Evolutionary conservation across 768 basidiomycete genomes (phyloP).

Genomic region (Lactarius indigo): DNA sequence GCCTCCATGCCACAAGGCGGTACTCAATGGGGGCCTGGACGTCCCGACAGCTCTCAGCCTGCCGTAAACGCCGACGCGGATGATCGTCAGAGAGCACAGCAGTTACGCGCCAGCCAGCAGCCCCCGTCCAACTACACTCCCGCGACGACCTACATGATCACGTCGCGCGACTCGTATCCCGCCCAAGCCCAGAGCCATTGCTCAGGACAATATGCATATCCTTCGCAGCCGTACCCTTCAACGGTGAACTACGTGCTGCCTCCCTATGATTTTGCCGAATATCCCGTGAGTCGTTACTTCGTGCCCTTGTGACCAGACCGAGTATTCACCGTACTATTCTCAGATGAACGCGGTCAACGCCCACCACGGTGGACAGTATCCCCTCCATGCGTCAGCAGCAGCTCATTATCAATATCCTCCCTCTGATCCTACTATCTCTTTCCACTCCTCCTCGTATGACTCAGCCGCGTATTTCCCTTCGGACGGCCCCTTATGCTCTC

Average conservation of each 20-base stretch:
- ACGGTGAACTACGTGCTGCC: constrained; percentile 14
- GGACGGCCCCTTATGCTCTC: background rate
- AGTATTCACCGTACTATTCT: constrained; percentile 4
- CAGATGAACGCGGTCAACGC: constrained; percentile 1
- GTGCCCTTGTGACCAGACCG: background rate
- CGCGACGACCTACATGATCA: background rate
- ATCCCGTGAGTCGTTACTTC: constrained; percentile 12
- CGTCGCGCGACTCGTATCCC: constrained; percentile 10
- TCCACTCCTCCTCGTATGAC: constrained; percentile 6
- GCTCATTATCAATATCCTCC: constrained; percentile 11
- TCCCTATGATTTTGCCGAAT: constrained; percentile 21
- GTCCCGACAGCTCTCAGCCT: constrained; percentile 9
- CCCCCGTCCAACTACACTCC: background rate
- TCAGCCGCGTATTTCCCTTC: background rate
- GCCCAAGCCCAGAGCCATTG: background rate
- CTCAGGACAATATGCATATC: constrained; percentile 7
- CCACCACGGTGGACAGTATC: constrained; percentile 6
- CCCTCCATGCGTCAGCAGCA: background rate
- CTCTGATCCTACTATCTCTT: constrained; percentile 1
- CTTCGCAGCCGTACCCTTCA: background rate
- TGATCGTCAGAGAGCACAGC: constrained; percentile 5
- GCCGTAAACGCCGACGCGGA: constrained; percentile 21
- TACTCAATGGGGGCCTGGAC: constrained; percentile 9
- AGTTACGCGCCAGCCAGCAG: constrained; percentile 7
- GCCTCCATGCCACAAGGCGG: constrained; percentile 7